A percentile compares a stretch with the other conserved stretches of the same genome.
Evolutionary conservation across 305 asterid species (phyloP).

Genomic region (Lippia alba): DNA sequence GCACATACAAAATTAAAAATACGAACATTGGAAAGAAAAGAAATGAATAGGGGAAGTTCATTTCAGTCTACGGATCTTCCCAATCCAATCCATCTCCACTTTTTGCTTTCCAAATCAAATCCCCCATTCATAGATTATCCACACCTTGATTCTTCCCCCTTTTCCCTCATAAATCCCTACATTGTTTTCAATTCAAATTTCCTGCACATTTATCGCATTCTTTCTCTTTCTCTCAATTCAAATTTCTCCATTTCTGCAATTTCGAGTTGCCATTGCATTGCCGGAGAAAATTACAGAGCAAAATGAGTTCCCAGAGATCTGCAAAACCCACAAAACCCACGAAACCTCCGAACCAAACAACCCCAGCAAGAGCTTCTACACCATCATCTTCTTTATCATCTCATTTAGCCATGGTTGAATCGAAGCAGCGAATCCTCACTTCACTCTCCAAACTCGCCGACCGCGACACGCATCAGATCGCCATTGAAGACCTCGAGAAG

Average conservation of each 20-base stretch:
- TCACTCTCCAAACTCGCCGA: conserved; percentile 93
- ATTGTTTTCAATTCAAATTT: conserved; percentile 1
- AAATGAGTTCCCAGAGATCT: conserved; percentile 65
- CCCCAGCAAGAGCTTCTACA: conserved; percentile 49
- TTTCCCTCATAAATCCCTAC: conserved; percentile 1
- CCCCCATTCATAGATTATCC: too few relatives aligned
- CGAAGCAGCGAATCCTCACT: conserved; percentile 86
- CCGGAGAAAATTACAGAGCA: not conserved
- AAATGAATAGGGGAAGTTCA: too few relatives aligned
- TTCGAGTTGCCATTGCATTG: not conserved
- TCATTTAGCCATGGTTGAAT: conserved; percentile 90
- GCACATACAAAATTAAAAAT: not conserved
- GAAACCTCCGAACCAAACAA: conserved; percentile 62
- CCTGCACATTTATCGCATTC: conserved; percentile 32
- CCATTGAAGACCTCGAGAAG: conserved; percentile 89
- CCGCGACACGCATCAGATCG: conserved; percentile 99
- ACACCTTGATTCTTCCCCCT: conserved; percentile 27
- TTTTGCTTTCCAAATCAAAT: conserved; percentile 35
- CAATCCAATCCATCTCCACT: conserved; percentile 36
- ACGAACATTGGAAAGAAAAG: not conserved
- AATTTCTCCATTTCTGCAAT: not conserved
- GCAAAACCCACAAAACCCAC: conserved; percentile 78
- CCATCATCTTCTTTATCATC: conserved; percentile 61
- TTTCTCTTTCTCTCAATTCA: conserved; percentile 27
- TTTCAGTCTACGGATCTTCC: conserved; percentile 43